These are phyloP conservation scores for Pleurotus tuoliensis DNA, from an alignment of 768 basidiomycete genomes.

Conservation along the genomic window DNA sequence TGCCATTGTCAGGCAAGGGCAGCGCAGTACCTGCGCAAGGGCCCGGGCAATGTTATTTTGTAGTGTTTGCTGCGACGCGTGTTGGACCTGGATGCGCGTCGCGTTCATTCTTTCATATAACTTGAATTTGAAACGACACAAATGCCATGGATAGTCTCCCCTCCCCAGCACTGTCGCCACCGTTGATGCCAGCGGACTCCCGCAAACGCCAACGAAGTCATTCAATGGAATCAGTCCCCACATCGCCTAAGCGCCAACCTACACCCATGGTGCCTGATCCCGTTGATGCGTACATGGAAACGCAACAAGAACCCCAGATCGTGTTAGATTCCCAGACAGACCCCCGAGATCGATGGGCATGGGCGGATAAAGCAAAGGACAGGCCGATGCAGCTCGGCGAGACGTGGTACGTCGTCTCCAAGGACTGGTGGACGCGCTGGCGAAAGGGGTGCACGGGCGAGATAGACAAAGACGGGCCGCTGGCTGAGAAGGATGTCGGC, in stretches of 20 bases:
- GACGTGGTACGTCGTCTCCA: conserved; percentile 74
- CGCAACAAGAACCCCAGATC: conserved; percentile 43
- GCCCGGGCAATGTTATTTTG: not conserved
- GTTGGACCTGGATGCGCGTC: not conserved
- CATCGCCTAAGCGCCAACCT: conserved; percentile 74
- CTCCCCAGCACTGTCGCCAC: conserved; percentile 43
- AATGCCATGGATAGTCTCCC: conserved; percentile 42
- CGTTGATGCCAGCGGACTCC: conserved; percentile 28
- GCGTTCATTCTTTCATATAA: not conserved
- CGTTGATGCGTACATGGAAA: conserved; percentile 67
- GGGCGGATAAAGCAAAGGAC: conserved; percentile 42
- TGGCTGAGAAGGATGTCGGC: conserved; percentile 61
- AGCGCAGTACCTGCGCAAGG: not conserved
- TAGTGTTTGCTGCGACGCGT: not conserved
- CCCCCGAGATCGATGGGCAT: conserved; percentile 15
- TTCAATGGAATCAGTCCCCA: conserved; percentile 72
- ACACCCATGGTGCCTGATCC: conserved; percentile 39
- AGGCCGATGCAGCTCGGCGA: conserved; percentile 59
- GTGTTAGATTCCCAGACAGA: conserved; percentile 11
- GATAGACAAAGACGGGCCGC: conserved; percentile 60
- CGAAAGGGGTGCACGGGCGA: conserved; percentile 65
- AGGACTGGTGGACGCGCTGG: conserved; percentile 75
- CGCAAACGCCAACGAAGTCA: conserved; percentile 73
- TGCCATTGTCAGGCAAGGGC: too few species aligned
- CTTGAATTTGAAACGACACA: not conserved